Base-by-base conservation (phyloP, 2,329 filamentous ascomycete genomes). In the Trichoderma sp. region DNA sequence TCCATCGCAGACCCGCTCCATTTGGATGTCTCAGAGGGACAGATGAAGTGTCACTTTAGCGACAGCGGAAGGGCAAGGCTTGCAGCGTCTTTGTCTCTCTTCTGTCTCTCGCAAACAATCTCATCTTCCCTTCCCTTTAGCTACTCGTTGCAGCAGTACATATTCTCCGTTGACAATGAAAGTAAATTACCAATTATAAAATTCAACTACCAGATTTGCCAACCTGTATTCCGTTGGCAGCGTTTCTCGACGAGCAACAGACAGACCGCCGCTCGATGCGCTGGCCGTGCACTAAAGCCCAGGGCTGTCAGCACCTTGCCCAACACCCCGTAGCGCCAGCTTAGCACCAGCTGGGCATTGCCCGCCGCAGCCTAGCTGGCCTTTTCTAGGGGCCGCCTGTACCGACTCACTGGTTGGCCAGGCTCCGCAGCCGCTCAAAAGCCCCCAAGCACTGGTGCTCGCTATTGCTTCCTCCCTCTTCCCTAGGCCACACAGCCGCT, bases 381-480 rank as follows among this genome's bases (percentile, higher is more conserved):
- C 40, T 33, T 59, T 59, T 61, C 56, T 61, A 60, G 65, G 56
- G 65, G 35, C 63, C 53, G 63, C 55, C 55, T 58, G 55, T 66
- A 58, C 66, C 59, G 56, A 56, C 37, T 37, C 64, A 47, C 67
- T 68, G 67, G 67, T 64, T 68, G 52, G 67, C 59, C 67, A 63
- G 40, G 40, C 60, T 35, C 47, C 60, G 40, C 29, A 49, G 59
- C 58, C 35, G 47, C 59, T 59, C 47, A 57, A 47, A 66, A 43
- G 33, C 53, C 29, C 31, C 40, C 21, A 65, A 43, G 19, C 49
- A n/a, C 3, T 43, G 16, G 37, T 43, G 37, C 37, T 29, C 33
- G 63, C 63, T 66, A 37, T 49, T 58, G 53, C 63, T 37, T n/a
- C 29, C 63, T 59, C 56, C 68, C 64, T 62, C 64, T 24, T 47